Base-by-base conservation (phyloP, 225 moss, liverwort and hornwort species). In the Bryum argenteum region DNA sequence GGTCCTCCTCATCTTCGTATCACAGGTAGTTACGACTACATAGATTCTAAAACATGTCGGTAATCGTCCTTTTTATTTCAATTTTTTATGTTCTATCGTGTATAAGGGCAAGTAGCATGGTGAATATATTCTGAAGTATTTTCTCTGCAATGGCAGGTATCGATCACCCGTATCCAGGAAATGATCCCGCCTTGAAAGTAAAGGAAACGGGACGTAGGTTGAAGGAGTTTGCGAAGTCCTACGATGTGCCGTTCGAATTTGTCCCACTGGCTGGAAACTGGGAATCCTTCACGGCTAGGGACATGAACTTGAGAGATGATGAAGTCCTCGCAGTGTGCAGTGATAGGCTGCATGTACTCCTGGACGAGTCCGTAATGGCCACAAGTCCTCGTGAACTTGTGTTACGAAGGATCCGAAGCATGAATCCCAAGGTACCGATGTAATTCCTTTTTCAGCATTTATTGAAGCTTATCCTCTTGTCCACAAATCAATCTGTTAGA, bases 311-410 rank as follows among this genome's bases (percentile, higher is more conserved):
- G 69, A 78, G 90, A 58, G 74, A 92, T n/a, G 87, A 92, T 58
- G 92, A 94, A 79, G 88, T 85, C 20, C 77, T 92, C 14, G 79
- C 88, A 54, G 92, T 94, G 21, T 80, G 84, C 73, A 84, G 85
- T 76, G 90, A 81, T 60, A 84, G 79, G 60, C 68, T 94, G 57
- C 88, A 89, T 38, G 82, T 82, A 40, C 80, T 94, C 64, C 74
- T 85, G 72, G 92, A 94, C 55, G 94, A 94, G 69, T 88, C 90
- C 17, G 94, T 94, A 68, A 89, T 89, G 85, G 88, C 91, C 47
- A 80, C 92, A 8, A 92, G 88, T 64, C 92, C 92, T 37, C 83
- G 94, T 20, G 90, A 91, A 74, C 80, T 80, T 13, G 76, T 94
- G 10, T 58, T 94, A 9, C 51, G 72, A 17, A 92, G 83, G 71